Evolutionary conservation across 345 rosid species (phyloP), one percentile per base, ranked within the genome.

Genomic region (Reutealis trisperma): DNA sequence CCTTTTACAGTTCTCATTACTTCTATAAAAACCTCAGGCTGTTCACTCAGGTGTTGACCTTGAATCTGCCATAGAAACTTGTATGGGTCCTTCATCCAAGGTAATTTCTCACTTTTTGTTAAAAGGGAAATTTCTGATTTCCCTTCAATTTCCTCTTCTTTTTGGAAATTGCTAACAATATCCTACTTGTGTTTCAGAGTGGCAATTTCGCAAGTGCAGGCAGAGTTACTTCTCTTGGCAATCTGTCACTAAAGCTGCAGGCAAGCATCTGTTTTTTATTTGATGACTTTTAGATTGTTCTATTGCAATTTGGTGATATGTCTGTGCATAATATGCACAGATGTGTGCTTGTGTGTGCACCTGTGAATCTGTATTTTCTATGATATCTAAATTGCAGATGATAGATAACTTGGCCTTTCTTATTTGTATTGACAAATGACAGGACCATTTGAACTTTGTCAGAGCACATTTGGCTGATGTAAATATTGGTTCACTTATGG

Each of bases 21-120:
- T 57, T 79, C 8, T 27, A 30, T 49, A 34, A 57, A 71, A 67
- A 61, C 62, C 57, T 58, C 75, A 79, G 84, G 84, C 87, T 75
- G 85, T 84, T 32, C 87, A 86, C 70, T 86, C 85, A 24, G 88
- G 84, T 44, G 86, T 73, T 61, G 88, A 86, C 75, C 85, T 86
- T 66, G 86, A 86, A 79, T 86, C 84, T 62, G 80, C 88, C 3
- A 83, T 81, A 68, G 84, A 77, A 71, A 73, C 55, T 81, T 86
- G 86, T 77, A 22, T 81, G 74, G 70, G 75, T 68, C 74, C 80
- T 67, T 70, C 79, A 1, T 74, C 54, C 70, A 74, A 75, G 80
- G 88, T 86, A 79, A 75, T 27, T 61, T 21, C 30, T 8, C 1
- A 34, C 63, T 70, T 65, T 58, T 21, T 66, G 58, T 34, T 57